A percentile compares a stretch with the other conserved stretches of the same genome.
phyloP scores from a whole-genome alignment of 805 yeast genomes.

The Candida anglica region DNA sequence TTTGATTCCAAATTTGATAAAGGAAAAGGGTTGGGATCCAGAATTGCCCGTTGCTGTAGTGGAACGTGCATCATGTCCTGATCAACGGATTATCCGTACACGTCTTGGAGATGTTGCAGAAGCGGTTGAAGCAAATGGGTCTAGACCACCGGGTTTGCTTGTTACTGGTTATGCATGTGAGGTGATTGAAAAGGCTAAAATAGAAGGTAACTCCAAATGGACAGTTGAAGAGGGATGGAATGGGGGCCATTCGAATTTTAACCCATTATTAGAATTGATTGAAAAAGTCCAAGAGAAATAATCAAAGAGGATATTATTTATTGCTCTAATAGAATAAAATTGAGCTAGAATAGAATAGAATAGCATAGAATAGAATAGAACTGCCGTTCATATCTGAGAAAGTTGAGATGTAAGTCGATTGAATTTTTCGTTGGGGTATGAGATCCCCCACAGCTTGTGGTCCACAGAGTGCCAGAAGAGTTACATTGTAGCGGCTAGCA shows the following conservation, averaged over 20 bases:
- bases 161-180: slow-evolving; percentile 79
- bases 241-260: slow-evolving; percentile 3
- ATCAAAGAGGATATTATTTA: no score
- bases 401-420: no score
- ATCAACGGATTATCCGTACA: slow-evolving; percentile 81
- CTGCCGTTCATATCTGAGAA: no score
- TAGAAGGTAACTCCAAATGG: slow-evolving; percentile 33
- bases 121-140: slow-evolving; percentile 73
- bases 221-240: slow-evolving; percentile 43
- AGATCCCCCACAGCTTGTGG: no score
- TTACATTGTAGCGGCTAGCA: no score
- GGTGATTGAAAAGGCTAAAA: slow-evolving; percentile 33
- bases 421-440: no score
- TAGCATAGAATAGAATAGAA: no score
- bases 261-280: not conserved
- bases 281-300: no score
- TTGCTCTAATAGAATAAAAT: no score
- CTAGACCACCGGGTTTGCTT: slow-evolving; percentile 89
- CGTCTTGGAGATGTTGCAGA: slow-evolving; percentile 60
- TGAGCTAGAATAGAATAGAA: no score
- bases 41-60: slow-evolving; percentile 77
- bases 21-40: slow-evolving; percentile 58
- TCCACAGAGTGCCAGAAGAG: no score
- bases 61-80: slow-evolving; percentile 91
- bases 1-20: slow-evolving; percentile 42